Conservation (phyloP, 352 stramenopile genomes). For the Phytophthora melonis region DNA sequence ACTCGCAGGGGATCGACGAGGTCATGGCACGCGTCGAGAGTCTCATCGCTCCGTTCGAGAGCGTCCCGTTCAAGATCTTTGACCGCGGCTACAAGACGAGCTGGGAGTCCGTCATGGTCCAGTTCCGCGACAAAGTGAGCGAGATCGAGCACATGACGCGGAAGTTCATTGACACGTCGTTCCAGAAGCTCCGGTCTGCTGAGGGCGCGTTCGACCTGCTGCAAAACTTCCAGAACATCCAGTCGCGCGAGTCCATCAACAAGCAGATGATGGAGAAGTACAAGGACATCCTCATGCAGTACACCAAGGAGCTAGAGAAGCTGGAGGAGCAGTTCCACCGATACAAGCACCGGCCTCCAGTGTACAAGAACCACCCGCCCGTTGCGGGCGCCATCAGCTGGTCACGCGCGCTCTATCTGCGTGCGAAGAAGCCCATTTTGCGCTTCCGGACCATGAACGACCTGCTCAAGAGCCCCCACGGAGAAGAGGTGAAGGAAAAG, state of each 20-base stretch:
- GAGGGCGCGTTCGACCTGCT: constrained; percentile 96
- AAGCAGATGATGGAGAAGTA: constrained; percentile 98
- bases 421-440: constrained; percentile 95
- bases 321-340: constrained; percentile 92
- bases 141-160: constrained; percentile 96
- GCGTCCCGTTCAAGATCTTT: constrained; percentile 94
- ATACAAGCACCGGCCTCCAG: constrained; percentile 80
- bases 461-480: constrained; percentile 90
- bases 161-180: constrained; percentile 96
- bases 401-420: constrained; percentile 87
- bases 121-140: constrained; percentile 94
- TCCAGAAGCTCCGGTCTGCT: constrained; percentile 95
- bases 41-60: constrained; percentile 90
- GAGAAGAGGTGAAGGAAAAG: constrained; percentile 94
- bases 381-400: constrained; percentile 88
- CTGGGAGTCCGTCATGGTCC: constrained; percentile 95
- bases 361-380: constrained; percentile 96
- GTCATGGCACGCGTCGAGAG: constrained; percentile 91
- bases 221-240: constrained; percentile 98
- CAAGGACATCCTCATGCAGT: constrained; percentile 97
- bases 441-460: constrained; percentile 95
- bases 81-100: constrained; percentile 94
- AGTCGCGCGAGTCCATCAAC: constrained; percentile 96
- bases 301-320: constrained; percentile 95
- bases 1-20: constrained; percentile 95